Evolutionary conservation across 352 stramenopile genomes (phyloP).

Genomic region (Phytophthora sansomeana): DNA sequence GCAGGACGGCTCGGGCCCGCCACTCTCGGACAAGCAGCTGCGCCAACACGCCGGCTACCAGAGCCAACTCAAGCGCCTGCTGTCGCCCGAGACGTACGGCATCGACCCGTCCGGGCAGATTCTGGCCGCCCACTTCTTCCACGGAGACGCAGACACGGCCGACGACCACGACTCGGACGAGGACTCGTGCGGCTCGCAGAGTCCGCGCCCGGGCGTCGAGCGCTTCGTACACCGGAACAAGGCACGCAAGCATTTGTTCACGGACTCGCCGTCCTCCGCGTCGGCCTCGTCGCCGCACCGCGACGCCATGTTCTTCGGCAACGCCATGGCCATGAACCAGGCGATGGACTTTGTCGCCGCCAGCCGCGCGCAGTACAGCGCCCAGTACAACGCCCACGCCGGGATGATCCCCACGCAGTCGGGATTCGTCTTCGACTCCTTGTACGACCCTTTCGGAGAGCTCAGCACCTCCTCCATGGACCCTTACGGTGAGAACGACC

Average conservation of each 20-base stretch:
- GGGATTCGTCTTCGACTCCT: conserved; percentile 45
- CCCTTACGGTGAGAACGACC: conserved; percentile 57
- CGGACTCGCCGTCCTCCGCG: conserved; percentile 52
- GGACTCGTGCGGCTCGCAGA: conserved; percentile 52
- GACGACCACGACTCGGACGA: conserved; percentile 72
- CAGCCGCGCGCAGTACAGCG: conserved; percentile 30
- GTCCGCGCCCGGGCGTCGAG: conserved; percentile 35
- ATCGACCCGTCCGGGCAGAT: conserved; percentile 75
- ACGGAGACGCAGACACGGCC: conserved; percentile 38
- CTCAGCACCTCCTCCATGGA: conserved; percentile 50
- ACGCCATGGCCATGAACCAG: conserved; percentile 35
- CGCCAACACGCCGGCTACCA: conserved; percentile 74
- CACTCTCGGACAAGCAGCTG: conserved; percentile 80
- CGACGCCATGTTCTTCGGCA: conserved; percentile 46
- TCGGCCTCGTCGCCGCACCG: conserved; percentile 41
- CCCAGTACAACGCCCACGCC: conserved; percentile 26
- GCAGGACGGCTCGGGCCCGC: conserved; percentile 44
- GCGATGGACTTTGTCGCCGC: conserved; percentile 23
- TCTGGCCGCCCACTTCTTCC: conserved; percentile 48
- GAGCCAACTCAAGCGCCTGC: conserved; percentile 77
- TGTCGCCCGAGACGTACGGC: conserved; percentile 82
- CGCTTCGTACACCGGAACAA: conserved; percentile 45
- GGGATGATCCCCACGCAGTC: conserved; percentile 28
- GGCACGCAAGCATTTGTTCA: conserved; percentile 53
- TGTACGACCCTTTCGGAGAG: conserved; percentile 59